Percentiles rank a stretch among this genome's conserved stretches.
phyloP scores from a whole-genome alignment of 1,139 yeast species.

The Zygosaccharomyces sapae region DNA sequence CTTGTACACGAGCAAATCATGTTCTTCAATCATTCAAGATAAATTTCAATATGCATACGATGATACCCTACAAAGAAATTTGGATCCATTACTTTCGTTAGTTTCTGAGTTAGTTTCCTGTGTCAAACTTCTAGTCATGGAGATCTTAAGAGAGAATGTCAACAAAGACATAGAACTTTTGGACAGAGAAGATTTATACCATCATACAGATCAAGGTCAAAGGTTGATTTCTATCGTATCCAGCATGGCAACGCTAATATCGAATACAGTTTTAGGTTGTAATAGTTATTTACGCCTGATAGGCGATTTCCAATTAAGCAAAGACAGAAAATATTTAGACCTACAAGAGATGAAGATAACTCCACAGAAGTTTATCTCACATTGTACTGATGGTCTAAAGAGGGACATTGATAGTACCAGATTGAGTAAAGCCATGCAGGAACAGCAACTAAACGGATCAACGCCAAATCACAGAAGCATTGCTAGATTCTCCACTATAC shows the following conservation, averaged over 20 bases:
- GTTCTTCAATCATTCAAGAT: constrained; percentile 37
- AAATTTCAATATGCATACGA: constrained; percentile 35
- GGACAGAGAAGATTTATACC: constrained; percentile 39
- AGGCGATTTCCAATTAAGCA: constrained; percentile 68
- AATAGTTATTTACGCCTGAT: constrained; percentile 49
- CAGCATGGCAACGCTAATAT: constrained; percentile 57
- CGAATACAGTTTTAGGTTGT: constrained; percentile 48
- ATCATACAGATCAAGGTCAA: constrained; percentile 64
- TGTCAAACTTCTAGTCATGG: constrained; percentile 58
- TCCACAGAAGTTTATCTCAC: constrained; percentile 56
- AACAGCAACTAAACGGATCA: constrained; percentile 1
- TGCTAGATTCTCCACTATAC: constrained; percentile 55
- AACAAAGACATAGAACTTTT: constrained; percentile 34
- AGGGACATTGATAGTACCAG: constrained; percentile 38
- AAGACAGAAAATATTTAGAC: constrained; percentile 69
- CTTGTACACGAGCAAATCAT: constrained; percentile 56
- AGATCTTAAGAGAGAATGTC: constrained; percentile 40
- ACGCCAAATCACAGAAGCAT: constrained; percentile 21
- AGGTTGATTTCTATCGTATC: constrained; percentile 58
- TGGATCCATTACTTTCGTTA: constrained; percentile 54
- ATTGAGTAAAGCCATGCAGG: constrained; percentile 27
- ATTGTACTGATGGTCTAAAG: constrained; percentile 60
- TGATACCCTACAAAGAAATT: constrained; percentile 46
- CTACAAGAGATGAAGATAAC: constrained; percentile 54
- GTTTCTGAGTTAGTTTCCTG: constrained; percentile 64